Evolutionary conservation across 2,329 filamentous ascomycete species (phyloP).

Genomic region (Thielaviopsis euricoi): DNA sequence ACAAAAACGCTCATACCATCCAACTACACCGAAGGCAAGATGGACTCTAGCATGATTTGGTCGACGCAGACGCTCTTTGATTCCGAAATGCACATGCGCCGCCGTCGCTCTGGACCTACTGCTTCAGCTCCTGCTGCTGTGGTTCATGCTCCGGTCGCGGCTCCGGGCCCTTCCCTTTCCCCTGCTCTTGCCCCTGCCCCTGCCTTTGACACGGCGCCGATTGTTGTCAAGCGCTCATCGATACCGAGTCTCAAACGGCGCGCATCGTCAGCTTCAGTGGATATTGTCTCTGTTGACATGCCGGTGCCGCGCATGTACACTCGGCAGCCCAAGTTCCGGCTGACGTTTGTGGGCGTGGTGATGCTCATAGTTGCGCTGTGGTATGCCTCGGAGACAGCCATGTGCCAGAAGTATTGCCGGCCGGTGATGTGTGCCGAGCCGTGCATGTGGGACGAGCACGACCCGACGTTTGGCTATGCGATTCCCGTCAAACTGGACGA

Average conservation of each 20-base stretch:
- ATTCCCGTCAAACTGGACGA: conserved; percentile 47
- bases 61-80: conserved; percentile 3
- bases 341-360: conserved; percentile 32
- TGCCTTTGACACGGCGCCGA: conserved; percentile 1
- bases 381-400: conserved; percentile 35
- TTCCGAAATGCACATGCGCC: neutral
- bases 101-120: too few relatives aligned
- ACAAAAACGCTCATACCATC: conserved; percentile 5
- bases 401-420: conserved; percentile 38
- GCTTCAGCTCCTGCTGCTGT: too few relatives aligned
- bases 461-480: conserved; percentile 43
- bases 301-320: conserved; percentile 32
- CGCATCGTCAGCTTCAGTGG: conserved; percentile 4
- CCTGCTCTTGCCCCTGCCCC: too few relatives aligned
- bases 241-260: conserved; percentile 4
- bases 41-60: conserved; percentile 1
- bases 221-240: too few relatives aligned
- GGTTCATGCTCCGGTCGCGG: too few relatives aligned
- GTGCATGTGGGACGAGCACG: conserved; percentile 39
- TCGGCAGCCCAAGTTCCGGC: conserved; percentile 24
- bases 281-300: conserved; percentile 23
- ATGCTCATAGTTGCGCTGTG: conserved; percentile 31
- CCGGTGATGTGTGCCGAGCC: conserved; percentile 32
- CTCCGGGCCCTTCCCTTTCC: too few relatives aligned
- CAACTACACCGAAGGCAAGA: conserved; percentile 2